phyloP scores from a whole-genome alignment of 805 yeast species.

The Candida broadrunensis region DNA sequence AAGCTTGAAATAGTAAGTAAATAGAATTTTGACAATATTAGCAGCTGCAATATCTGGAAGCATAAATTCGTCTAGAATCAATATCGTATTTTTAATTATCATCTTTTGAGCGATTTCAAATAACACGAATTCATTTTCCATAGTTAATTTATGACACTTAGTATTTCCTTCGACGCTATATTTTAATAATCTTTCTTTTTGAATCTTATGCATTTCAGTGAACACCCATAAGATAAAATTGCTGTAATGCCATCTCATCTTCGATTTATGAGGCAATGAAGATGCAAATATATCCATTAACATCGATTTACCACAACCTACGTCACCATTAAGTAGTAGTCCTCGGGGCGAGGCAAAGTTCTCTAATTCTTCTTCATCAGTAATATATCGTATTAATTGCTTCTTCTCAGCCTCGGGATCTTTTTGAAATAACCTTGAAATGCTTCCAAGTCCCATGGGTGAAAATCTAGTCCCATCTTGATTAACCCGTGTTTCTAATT shows the following conservation, averaged over 20 bases:
- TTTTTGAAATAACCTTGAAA: conserved; percentile 22
- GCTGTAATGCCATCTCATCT: conserved; percentile 69
- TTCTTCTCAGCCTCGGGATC: conserved; percentile 27
- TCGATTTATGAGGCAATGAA: conserved; percentile 59
- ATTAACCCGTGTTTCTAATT: conserved; percentile 19
- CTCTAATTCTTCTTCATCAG: conserved; percentile 59
- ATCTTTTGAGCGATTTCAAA: conserved; percentile 66
- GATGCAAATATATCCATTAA: conserved; percentile 69
- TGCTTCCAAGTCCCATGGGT: conserved; percentile 14
- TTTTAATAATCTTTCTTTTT: conserved; percentile 36
- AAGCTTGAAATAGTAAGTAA: conserved; percentile 65
- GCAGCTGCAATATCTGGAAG: conserved; percentile 75
- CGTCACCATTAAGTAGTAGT: conserved; percentile 59
- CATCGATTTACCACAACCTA: conserved; percentile 76
- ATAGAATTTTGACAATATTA: conserved; percentile 59
- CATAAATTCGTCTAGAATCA: conserved; percentile 73
- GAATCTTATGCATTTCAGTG: conserved; percentile 55
- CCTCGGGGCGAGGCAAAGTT: conserved; percentile 64
- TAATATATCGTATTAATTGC: conserved; percentile 47
- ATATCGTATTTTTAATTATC: conserved; percentile 54
- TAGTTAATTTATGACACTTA: conserved; percentile 16
- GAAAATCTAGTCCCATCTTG: conserved; percentile 10
- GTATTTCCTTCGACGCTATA: conserved; percentile 17
- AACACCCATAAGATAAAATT: conserved; percentile 69
- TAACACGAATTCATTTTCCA: conserved; percentile 62